Conservation (phyloP, 2,329 filamentous ascomycete genomes). For the Verticillium nubilum region DNA sequence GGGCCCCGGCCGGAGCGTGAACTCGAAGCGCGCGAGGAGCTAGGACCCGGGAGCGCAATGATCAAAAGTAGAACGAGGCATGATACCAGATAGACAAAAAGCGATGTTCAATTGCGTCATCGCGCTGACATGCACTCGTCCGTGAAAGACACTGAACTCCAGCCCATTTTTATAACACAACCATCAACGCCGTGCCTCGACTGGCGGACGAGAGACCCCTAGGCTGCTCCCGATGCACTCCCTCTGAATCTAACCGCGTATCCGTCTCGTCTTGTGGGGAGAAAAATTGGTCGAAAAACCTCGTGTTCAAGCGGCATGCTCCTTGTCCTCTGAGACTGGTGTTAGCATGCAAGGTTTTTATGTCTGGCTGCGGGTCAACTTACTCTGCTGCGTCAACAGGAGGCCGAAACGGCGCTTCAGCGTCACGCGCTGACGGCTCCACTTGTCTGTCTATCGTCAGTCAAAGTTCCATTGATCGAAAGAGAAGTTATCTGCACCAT, state of each 20-base stretch:
- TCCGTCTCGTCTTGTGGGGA: not conserved
- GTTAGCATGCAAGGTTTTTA: not conserved
- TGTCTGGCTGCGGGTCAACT: constrained; percentile 17
- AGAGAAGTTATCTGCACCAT: constrained; percentile 31
- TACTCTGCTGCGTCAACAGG: constrained; percentile 73
- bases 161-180: not conserved
- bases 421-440: constrained; percentile 91
- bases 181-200: not conserved
- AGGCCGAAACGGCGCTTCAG: constrained; percentile 91
- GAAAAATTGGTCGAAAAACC: not conserved
- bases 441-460: constrained; percentile 61
- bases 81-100: constrained; percentile 12
- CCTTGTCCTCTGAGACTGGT: constrained; percentile 1
- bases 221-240: not conserved
- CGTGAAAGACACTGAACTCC: not conserved
- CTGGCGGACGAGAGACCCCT: not conserved
- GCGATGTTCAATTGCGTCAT: not conserved
- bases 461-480: not conserved
- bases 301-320: not conserved
- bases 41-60: not conserved
- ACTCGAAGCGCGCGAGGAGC: constrained; percentile 37
- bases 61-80: not conserved
- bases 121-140: not conserved
- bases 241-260: not conserved
- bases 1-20: constrained; percentile 81